Base-by-base conservation (phyloP, 2,329 filamentous ascomycete genomes). In the Colletotrichum agaves region DNA sequence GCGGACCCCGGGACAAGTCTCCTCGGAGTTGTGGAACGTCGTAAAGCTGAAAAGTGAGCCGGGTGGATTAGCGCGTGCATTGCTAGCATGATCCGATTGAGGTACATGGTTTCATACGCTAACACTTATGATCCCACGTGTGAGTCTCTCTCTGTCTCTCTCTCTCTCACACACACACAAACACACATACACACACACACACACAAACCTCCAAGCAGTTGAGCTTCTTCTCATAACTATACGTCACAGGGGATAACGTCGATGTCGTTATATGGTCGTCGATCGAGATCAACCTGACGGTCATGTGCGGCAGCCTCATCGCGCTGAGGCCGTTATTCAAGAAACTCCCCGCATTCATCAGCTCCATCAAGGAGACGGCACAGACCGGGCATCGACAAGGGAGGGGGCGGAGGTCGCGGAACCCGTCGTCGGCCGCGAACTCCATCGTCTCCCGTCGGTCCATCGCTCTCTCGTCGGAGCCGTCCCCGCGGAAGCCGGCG, bases 231-330 rank as follows among this genome's bases (percentile, higher is more conserved):
- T n/a, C n/a, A n/a, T 59, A 49, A 47, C 19, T 13, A 47, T 0
- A 3, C 2, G 0, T 1, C 8, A 0, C 31, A 60, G 75, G 72
- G 70, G 69, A 74, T 43, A 73, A 74, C 39, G 73, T 75, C 31
- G 74, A 77, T 33, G 65, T 77, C 1, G 69, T 76, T 5, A 71
- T 75, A 21, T 78, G 77, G 77, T 76, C 74, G 7, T 65, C 72
- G 13, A 73, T 77, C 27, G 77, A 78, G 63, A 68, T 72, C 11
- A 73, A 73, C 50, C 69, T 75, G 2, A 81, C 80, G 3, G 81
- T 84, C 21, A 76, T 77, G n/a, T 82, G 76, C 5, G 81, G 80
- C 50, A 83, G 81, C 52, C 79, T 82, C 1, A 75, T 76, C 3
- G 77, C 80, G 7, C 78, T 75, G 2, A 81, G 80, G 0, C 82